Conservation (phyloP, 768 basidiomycete species). For the Boletus reticuloceps region DNA sequence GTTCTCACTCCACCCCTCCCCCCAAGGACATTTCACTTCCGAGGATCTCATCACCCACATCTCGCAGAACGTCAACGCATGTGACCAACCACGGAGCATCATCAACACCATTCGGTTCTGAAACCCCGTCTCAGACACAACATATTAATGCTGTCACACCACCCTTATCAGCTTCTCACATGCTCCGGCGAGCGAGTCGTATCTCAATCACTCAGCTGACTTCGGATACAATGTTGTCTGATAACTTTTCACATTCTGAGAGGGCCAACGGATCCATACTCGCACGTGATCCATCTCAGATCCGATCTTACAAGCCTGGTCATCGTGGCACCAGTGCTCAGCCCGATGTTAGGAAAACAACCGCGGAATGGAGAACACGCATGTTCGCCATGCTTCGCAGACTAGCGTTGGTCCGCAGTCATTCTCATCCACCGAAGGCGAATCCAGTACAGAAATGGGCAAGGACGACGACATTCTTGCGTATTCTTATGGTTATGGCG, state of each 20-base stretch:
- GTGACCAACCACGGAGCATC: conserved; percentile 2
- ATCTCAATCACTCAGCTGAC: conserved; percentile 8
- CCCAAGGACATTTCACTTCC: conserved; percentile 7
- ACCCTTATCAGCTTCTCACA: conserved; percentile 4
- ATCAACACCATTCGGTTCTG: neutral
- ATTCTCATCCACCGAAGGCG: conserved; percentile 5
- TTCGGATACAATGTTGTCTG: conserved; percentile 3
- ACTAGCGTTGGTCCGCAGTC: conserved; percentile 1
- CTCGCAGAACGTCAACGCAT: conserved; percentile 13
- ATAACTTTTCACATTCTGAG: conserved; percentile 5
- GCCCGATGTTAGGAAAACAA: conserved; percentile 6
- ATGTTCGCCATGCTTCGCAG: conserved; percentile 5
- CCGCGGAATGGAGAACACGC: conserved; percentile 7
- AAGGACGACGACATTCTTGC: conserved; percentile 1
- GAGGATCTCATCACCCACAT: conserved; percentile 17
- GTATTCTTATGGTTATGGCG: conserved; percentile 31
- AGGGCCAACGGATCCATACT: neutral
- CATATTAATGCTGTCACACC: conserved; percentile 1
- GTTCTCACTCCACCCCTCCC: conserved; percentile 16
- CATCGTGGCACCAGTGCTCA: conserved; percentile 18
- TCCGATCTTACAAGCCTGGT: conserved; percentile 13
- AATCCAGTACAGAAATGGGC: conserved; percentile 10
- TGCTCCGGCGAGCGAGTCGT: conserved; percentile 26
- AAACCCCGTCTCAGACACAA: conserved; percentile 14
- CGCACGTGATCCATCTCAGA: conserved; percentile 18